phyloP scores from a whole-genome alignment of 202 grass and related monocot species.

The Schoenoplectus triqueter region DNA sequence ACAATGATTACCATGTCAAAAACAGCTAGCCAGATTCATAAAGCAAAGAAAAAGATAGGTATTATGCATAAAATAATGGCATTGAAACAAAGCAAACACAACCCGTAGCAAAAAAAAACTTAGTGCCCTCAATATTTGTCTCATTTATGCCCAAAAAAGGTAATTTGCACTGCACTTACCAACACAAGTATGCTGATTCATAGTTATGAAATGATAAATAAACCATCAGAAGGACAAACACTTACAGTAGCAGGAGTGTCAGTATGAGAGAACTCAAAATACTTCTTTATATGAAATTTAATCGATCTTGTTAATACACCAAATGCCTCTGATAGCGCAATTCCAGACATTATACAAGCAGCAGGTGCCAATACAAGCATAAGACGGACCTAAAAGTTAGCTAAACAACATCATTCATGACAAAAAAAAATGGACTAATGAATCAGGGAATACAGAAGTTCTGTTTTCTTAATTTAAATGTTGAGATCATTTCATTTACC shows the following conservation, averaged over 20 bases:
- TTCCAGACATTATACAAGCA: conserved; percentile 96
- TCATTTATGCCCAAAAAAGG: not conserved
- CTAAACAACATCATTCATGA: conserved; percentile 8
- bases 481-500: conserved; percentile 52
- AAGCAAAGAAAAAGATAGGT: conserved; percentile 7
- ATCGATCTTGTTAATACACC: conserved; percentile 81
- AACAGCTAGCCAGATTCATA: not conserved
- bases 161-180: not conserved
- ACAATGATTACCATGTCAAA: conserved; percentile 6
- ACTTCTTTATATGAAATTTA: conserved; percentile 80
- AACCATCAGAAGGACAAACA: conserved; percentile 25
- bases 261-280: conserved; percentile 48
- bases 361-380: conserved; percentile 99
- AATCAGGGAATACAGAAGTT: conserved; percentile 8
- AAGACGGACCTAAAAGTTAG: conserved; percentile 77
- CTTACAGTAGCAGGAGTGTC: conserved; percentile 25
- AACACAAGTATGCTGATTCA: conserved; percentile 2
- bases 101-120: not conserved
- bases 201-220: conserved; percentile 19
- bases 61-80: not conserved
- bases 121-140: not conserved
- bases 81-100: conserved; percentile 8
- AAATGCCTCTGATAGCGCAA: conserved; percentile 91
- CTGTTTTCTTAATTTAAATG: conserved; percentile 19
- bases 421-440: conserved; percentile 22